phyloP scores from a whole-genome alignment of 306 rosid species.

The Carpinus viminea region DNA sequence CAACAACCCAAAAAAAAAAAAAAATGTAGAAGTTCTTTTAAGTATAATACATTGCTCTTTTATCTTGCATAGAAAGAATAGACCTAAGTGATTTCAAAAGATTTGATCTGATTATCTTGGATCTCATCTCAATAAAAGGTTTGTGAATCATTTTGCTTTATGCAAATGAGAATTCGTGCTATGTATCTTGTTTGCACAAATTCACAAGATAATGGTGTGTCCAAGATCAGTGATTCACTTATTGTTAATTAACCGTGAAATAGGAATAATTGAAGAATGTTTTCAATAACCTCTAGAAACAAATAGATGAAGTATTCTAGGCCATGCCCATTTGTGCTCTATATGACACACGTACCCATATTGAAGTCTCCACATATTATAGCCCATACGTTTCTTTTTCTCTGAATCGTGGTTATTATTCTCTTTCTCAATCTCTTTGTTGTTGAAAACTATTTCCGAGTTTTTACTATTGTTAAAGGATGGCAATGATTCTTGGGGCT shows the following conservation, averaged over 20 bases:
- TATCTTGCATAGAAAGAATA: not conserved
- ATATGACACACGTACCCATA: not conserved
- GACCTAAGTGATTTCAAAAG: not conserved
- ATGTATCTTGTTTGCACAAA: not conserved
- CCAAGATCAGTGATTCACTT: not conserved
- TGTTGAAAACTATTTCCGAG: not conserved
- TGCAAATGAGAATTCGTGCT: not conserved
- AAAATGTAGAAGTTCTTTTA: not conserved
- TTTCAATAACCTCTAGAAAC: not conserved
- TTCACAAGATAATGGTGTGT: not conserved
- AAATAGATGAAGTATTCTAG: not conserved
- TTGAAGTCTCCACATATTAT: not conserved
- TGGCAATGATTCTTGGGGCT: not conserved
- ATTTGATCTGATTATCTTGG: not conserved
- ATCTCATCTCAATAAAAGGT: not conserved
- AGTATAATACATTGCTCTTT: not conserved
- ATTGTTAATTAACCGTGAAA: not conserved
- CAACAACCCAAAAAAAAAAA: too few relatives aligned
- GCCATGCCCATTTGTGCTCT: not conserved
- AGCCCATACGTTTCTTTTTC: not conserved
- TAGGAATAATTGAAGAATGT: not conserved
- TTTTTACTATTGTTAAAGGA: not conserved
- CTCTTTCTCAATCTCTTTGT: not conserved
- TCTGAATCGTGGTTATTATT: not conserved
- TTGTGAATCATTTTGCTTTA: not conserved